Base-by-base conservation (phyloP, 2,329 filamentous ascomycete species). In the Arthrobotrys megalospora region DNA sequence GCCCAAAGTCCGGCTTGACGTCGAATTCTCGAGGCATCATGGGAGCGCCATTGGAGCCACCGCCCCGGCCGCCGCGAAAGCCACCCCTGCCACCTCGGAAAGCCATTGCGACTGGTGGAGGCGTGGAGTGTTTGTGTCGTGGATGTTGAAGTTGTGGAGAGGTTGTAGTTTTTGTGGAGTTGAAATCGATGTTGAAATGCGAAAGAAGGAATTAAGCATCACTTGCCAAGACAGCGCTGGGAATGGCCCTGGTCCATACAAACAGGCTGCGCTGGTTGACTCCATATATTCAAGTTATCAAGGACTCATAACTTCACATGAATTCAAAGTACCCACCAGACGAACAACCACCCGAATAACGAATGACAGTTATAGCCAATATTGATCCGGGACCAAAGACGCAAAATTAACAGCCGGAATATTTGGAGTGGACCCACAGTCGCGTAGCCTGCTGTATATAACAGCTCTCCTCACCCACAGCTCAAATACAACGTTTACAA, bases 1-100 rank as follows among this genome's bases (percentile, higher is more conserved):
- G 80, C 24, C 79, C 80, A 79, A 82, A 82, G 64, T 82, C 81
- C 6, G 81, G 81, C 65, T 80, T 81, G 48, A 82, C 66, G 60
- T 82, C 81, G 53, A 80, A 79, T 38, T 81, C 81, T 52, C 71
- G 45, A 21, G 70, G 69, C 65, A 80, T 79, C 36, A 80, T 45
- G 7, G 64, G 72, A 19, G 73, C 80, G 52, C 78, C 79, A 32
- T 76, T 78, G 6, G 73, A 75, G 0, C 80, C 66, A 5, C 80
- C 79, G 19, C 80, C 80, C 12, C 81, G 70, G 32, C 80, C 79
- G 45, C 81, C 77, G 5, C 80, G 77, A 38, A 69, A 71, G 47
- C 77, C 75, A 12, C 73, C 66, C 28, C 80, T 72, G 21, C 81
- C 80, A 11, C 81, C 80, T 41, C 79, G 55, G 45, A 71, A 77